Base-by-base conservation (phyloP, 257 asterid species). In the Osmanthus fragrans region DNA sequence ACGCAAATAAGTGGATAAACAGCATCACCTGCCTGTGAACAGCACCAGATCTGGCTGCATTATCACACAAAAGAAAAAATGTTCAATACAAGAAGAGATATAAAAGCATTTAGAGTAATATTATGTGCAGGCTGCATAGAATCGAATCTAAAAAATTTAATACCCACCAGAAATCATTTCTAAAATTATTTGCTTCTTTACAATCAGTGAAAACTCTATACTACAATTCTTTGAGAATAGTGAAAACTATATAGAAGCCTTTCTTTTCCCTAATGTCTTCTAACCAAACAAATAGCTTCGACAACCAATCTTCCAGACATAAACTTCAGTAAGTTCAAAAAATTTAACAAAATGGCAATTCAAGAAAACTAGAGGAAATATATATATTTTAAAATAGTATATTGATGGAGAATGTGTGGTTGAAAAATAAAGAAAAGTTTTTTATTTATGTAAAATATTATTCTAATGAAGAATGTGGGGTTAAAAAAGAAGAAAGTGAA, bases 31-130 rank as follows among this genome's bases (percentile, higher is more conserved):
- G 88, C 99, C 99, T 91, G 99, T 92, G 84, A 93, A 93, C 71
- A 93, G 90, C 86, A 95, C 99, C 86, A 95, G 80, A 87, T 95
- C 97, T 36, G 97, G 99, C 99, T 95, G 98, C 96, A 92, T 70
- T 73, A 79, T 56, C 75, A 79, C 80, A 82, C 75, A 80, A 80
- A 36, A 34, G 0, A 34, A 86, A 58, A 32, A 37, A 16, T 68
- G 76, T 78, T 73, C 64, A 77, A 75, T 81, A 76, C 74, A 68
- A 82, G 84, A 83, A 78, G 72, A 30, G 78, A 51, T 51, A 19
- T 37, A 49, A 73, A 36, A 82, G 67, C 74, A 47, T 37, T 60
- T 71, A 47, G 27, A 79, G 71, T 12, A 54, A 79, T 12, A 69
- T 30, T 37, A 49, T 25, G 49, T 21, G 16, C 68, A 60, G 68